Base-by-base conservation (phyloP, 495 filamentous ascomycete species). In the Bacidia gigantensis region DNA sequence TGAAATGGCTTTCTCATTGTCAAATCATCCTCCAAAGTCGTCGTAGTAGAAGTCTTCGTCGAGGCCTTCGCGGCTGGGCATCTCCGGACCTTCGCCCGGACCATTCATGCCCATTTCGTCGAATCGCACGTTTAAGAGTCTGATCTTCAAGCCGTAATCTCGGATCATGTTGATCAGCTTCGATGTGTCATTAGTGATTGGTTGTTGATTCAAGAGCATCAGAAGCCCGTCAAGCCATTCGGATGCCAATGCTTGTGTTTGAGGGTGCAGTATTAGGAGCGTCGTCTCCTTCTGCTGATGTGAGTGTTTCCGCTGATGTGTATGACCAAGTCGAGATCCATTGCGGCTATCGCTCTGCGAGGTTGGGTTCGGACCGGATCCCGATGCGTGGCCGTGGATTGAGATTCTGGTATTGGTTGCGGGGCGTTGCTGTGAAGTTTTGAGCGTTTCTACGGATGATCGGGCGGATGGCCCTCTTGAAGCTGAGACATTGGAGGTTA, bases 221-320 rank as follows among this genome's bases (percentile, higher is more conserved):
- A 96, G 77, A 46, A 99, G 67, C 1, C 93, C 93, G 63, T 99
- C 93, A 0, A 97, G 70, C 92, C 92, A 99, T 66, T 99, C 93
- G 1, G 89, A 89, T 11, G 92, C 93, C 21, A 89, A 64, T 54
- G 79, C 85, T 59, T 92, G 86, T 25, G 81, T 83, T 43, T 81
- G 71, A 3, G 93, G 89, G 54, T 86, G 78, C n/a, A 99, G 74
- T 7, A 78, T 84, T 44, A 99, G 72, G 7, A 97, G 75, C 0
- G 83, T 72, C 18, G 67, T 62, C 58, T 86, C 83, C 54, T 73
- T 72, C 12, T 68, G 65, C 17, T 57, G 71, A 60, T 35, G 63
- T 39, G 56, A 59, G 65, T 60, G 68, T 72, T 49, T 60, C 48
- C 9, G 65, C 63, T 10, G 66, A 64, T 50, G 56, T 55, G 54